phyloP scores from a whole-genome alignment of 495 filamentous ascomycete genomes.

The Aspergillus cristatus region DNA sequence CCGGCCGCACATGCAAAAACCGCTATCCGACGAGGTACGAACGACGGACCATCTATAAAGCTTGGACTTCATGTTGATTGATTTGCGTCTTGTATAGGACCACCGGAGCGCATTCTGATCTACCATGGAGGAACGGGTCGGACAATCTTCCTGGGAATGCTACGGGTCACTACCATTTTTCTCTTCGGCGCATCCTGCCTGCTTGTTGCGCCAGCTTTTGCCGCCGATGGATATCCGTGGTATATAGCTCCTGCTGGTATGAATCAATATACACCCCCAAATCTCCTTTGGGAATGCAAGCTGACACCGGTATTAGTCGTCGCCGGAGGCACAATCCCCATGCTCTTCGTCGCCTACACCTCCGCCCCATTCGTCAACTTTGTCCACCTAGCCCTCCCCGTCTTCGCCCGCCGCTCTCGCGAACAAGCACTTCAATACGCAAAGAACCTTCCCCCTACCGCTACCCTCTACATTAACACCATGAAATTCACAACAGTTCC shows the following conservation, averaged over 20 bases:
- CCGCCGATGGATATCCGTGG: slow-evolving; percentile 35
- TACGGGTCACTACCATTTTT: slow-evolving; percentile 65
- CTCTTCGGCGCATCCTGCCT: slow-evolving; percentile 54
- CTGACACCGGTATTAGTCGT: slow-evolving; percentile 32
- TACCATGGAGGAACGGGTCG: slow-evolving; percentile 63
- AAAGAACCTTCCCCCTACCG: slow-evolving; percentile 50
- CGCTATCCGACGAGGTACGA: slow-evolving; percentile 23
- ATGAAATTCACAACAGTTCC: slow-evolving; percentile 50
- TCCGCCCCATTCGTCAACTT: slow-evolving; percentile 64
- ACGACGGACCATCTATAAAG: neutral
- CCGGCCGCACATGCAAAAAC: slow-evolving; percentile 17
- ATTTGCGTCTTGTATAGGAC: slow-evolving; percentile 18
- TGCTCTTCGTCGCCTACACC: slow-evolving; percentile 56
- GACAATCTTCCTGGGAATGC: slow-evolving; percentile 54
- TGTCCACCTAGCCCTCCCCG: slow-evolving; percentile 59
- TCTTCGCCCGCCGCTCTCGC: slow-evolving; percentile 58
- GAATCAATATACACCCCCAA: no score
- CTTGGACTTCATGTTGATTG: no score
- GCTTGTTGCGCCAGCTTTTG: slow-evolving; percentile 51
- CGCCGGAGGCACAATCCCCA: slow-evolving; percentile 51
- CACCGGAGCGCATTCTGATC: slow-evolving; percentile 53
- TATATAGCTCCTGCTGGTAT: slow-evolving; percentile 40
- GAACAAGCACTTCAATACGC: slow-evolving; percentile 58
- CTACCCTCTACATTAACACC: slow-evolving; percentile 59
- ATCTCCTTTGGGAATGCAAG: neutral